Base-by-base conservation (phyloP, 2,329 filamentous ascomycete species). In the Massarina eburnea region DNA sequence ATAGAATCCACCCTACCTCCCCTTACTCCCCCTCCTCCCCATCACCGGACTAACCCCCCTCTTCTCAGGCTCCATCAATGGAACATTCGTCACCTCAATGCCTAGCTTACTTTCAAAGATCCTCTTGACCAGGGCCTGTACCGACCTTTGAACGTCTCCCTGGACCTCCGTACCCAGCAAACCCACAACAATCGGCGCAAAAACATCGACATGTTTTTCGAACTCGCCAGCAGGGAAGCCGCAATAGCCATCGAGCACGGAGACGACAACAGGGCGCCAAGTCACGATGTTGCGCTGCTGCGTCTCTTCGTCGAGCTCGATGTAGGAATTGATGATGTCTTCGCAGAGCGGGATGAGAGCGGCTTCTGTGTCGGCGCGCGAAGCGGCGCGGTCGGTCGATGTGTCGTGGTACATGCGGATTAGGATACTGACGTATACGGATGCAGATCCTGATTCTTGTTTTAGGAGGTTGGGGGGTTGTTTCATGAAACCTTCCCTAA, bases 401-500 rank as follows among this genome's bases (percentile, higher is more conserved):
- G 88, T 86, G 64, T 99, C 94, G 38, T 89, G 88, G 71, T 96
- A 99, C 94, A 99, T 99, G 39, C 94, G 82, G 73, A 99, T 90
- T 21, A 99, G 76, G 55, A 99, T 99, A 51, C 88, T 88, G 27
- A 99, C 90, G 68, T 99, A 99, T 1, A 95, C 96, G 2, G 89
- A 89, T 1, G 94, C 94, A 44, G 87, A 89, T 32, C 94, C 92
- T 50, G 84, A 89, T 73, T 99, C 94, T 69, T 99, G 94, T 75
- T 99, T 99, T 22, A 99, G 80, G 10, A 99, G 78, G 62, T 99
- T 99, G 2, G 94, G 94, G 14, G 94, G 92, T 67, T 99, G 94
- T 73, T 95, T 96, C 94, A 99, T 99, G 78, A 99, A 99, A 0
- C 95, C 94, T 69, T 99, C 94, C 40, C 91, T 81, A 90, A 95